These are phyloP conservation scores for Madurella mycetomatis DNA, from an alignment of 2,329 filamentous ascomycete genomes.

Conservation along the genomic window DNA sequence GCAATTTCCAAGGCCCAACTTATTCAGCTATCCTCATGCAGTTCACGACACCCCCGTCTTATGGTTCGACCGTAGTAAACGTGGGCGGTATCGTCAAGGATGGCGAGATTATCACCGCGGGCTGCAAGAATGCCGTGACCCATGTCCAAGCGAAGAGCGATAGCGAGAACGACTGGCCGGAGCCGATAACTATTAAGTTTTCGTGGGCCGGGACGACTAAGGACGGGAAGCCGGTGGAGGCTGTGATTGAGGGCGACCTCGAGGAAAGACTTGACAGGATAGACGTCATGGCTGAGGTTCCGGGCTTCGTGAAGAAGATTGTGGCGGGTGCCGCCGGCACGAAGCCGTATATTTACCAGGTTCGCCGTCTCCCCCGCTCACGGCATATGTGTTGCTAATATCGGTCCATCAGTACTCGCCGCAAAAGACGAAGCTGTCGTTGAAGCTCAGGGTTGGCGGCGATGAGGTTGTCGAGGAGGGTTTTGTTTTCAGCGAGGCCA, in stretches of 20 bases:
- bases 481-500: slow-evolving; percentile 78
- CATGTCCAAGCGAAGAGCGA: slow-evolving; percentile 71
- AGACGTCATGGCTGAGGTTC: slow-evolving; percentile 95
- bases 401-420: slow-evolving; percentile 61
- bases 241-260: slow-evolving; percentile 63
- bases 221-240: slow-evolving; percentile 69
- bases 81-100: slow-evolving; percentile 81
- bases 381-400: slow-evolving; percentile 21
- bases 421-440: slow-evolving; percentile 54
- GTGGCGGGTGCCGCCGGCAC: slow-evolving; percentile 84
- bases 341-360: slow-evolving; percentile 97
- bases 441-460: slow-evolving; percentile 84
- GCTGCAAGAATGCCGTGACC: slow-evolving; percentile 57
- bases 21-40: slow-evolving; percentile 94
- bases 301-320: slow-evolving; percentile 91
- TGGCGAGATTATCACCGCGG: slow-evolving; percentile 71
- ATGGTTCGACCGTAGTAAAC: slow-evolving; percentile 77
- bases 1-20: slow-evolving; percentile 80
- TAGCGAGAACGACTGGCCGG: slow-evolving; percentile 79
- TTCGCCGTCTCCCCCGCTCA: slow-evolving; percentile 36
- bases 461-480: slow-evolving; percentile 75
- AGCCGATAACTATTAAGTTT: slow-evolving; percentile 71
- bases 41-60: slow-evolving; percentile 88
- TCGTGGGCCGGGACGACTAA: slow-evolving; percentile 74
- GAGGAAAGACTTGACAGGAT: slow-evolving; percentile 72